A percentile compares a stretch with the other conserved stretches of the same genome.
phyloP scores from a whole-genome alignment of 169 alveolate species.

The Plasmodium billcollinsi region DNA sequence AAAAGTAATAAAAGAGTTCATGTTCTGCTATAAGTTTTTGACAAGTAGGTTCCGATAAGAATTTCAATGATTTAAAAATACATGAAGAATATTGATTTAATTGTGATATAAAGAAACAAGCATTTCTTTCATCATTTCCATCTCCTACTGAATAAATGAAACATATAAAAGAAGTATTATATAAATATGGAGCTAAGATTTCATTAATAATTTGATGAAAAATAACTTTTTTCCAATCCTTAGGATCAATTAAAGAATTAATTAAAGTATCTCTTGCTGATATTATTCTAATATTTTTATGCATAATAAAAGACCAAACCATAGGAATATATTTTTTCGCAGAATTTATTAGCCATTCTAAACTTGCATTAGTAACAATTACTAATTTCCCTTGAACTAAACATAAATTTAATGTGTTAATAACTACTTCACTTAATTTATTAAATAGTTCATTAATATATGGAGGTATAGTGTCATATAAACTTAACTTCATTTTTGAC shows the following conservation, averaged over 20 bases:
- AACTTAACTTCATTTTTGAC: conserved; percentile 77
- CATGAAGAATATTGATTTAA: conserved; percentile 82
- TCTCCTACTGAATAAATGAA: conserved; percentile 90
- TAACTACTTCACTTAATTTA: conserved; percentile 82
- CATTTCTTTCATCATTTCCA: conserved; percentile 91
- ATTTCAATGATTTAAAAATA: conserved; percentile 87
- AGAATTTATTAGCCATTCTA: conserved; percentile 88
- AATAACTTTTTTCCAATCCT: conserved; percentile 88
- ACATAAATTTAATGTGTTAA: conserved; percentile 84
- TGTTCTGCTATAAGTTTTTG: conserved; percentile 87
- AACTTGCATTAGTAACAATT: conserved; percentile 91
- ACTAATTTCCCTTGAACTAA: conserved; percentile 82
- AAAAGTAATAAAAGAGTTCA: conserved; percentile 81
- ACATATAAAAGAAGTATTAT: conserved; percentile 80
- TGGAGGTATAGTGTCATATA: conserved; percentile 78
- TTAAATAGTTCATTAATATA: conserved; percentile 77
- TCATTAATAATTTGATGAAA: conserved; percentile 87
- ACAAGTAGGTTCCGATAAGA: conserved; percentile 88
- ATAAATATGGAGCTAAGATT: conserved; percentile 81
- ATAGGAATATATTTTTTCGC: conserved; percentile 86
- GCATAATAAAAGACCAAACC: conserved; percentile 83
- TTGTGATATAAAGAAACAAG: conserved; percentile 87
- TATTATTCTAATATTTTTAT: conserved; percentile 85
- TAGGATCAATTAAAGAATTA: conserved; percentile 86
- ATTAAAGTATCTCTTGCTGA: conserved; percentile 90